These are phyloP conservation scores for Trichoderma arundinaceum DNA, from an alignment of 2,329 filamentous ascomycete species.

Conservation along the genomic window DNA sequence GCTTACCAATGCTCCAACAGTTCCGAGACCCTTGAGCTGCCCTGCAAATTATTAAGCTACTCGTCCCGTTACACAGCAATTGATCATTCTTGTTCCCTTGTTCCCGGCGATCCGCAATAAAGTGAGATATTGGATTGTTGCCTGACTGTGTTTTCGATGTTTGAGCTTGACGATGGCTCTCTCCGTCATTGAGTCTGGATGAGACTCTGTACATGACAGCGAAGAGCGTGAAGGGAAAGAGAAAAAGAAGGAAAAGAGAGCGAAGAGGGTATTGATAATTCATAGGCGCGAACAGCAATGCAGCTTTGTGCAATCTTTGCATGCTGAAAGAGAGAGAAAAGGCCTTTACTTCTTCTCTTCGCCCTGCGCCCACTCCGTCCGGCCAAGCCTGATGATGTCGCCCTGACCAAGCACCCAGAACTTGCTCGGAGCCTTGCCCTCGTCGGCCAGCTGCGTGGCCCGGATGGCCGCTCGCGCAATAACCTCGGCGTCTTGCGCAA, in stretches of 20 bases:
- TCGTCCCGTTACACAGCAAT: not conserved
- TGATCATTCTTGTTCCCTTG: not conserved
- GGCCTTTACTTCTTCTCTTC: not conserved
- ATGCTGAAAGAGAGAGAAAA: not conserved
- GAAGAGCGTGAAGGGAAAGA: not conserved
- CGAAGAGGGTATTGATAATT: not conserved
- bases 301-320: not conserved
- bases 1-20: slow-evolving; percentile 15
- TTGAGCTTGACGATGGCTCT: not conserved
- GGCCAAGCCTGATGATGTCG: slow-evolving; percentile 72
- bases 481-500: slow-evolving; percentile 75
- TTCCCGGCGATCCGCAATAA: not conserved
- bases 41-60: not conserved
- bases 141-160: not conserved
- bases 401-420: slow-evolving; percentile 64
- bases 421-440: slow-evolving; percentile 64
- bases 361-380: slow-evolving; percentile 57
- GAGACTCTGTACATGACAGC: not conserved
- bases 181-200: not conserved
- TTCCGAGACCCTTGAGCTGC: not conserved
- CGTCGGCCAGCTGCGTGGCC: slow-evolving; percentile 62
- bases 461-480: slow-evolving; percentile 71
- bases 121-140: not conserved
- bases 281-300: not conserved
- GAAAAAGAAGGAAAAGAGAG: not conserved